Base-by-base conservation (phyloP, 2,329 filamentous ascomycete species). In the Aspergillus transmontanensis region DNA sequence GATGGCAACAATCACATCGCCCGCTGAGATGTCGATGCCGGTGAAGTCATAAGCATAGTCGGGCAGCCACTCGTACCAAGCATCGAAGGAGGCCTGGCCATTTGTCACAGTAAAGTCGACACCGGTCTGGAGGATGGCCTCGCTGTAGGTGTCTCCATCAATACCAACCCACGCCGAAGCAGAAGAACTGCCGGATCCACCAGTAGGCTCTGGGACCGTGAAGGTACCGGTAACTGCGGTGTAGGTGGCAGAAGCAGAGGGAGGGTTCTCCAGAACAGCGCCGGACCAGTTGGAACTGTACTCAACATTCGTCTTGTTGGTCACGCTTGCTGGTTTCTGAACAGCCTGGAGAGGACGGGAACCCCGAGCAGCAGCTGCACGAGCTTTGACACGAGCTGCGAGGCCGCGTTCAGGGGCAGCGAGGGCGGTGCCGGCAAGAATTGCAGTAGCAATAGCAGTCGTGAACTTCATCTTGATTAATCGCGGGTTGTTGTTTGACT, bases 1-100 rank as follows among this genome's bases (percentile, higher is more conserved):
- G 12, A 76, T 78, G 32, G 81, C 70, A 32, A 69, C 76, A 64
- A 85, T 79, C 9, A 66, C 64, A 60, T 85, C 74, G 19, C 83
- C 83, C 4, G 79, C 77, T 12, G 69, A 66, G 61, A 85, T 77
- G 12, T 69, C 61, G 70, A 86, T 80, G 63, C 77, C 77, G 61
- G 67, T 73, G 74, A 86, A 87, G 70, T 84, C 78, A 69, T 84
- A 82, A 28, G 84, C 79, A 69, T 83, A 83, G 71, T 86, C 83
- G 3, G 85, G 85, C 70, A 83, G 85, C 85, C 85, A 87, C 72
- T 87, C 85, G 68, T 86, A 87, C 84, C 86, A 87, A 19, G 85
- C 84, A 59, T 83, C 81, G 67, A 81, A 87, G 10, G 75, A 79
- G 4, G 81, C 78, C 0, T 70, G 64, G 23, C 73, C 73, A 2